Evolutionary conservation across 306 rosid genomes (phyloP).

Genomic region (Notholithocarpus densiflorus): DNA sequence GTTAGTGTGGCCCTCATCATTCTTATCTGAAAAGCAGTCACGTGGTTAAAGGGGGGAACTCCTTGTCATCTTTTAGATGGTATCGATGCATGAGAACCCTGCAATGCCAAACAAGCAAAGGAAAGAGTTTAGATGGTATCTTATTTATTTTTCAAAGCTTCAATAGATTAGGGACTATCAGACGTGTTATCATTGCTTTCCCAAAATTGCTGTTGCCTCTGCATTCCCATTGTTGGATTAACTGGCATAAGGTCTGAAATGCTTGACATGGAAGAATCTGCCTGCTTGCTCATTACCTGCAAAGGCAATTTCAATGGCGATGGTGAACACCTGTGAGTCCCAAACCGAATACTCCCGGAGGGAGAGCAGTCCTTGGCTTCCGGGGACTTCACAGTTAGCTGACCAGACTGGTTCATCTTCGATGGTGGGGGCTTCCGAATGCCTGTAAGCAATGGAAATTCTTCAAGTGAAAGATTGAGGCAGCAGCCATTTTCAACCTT

Average conservation of each 20-base stretch:
- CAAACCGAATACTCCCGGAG: conserved; percentile 13
- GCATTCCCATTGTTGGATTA: conserved; percentile 13
- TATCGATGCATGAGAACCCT: conserved; percentile 6
- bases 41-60: no score
- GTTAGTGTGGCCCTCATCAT: no score
- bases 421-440: conserved; percentile 1
- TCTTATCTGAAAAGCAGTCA: no score
- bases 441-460: conserved; percentile 41
- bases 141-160: conserved; percentile 16
- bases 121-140: neutral
- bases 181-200: conserved; percentile 15
- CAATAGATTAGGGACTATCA: conserved; percentile 11
- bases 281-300: conserved; percentile 19
- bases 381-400: neutral
- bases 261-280: conserved; percentile 21
- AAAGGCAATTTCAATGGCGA: conserved; percentile 4
- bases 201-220: conserved; percentile 9
- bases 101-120: conserved; percentile 16
- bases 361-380: conserved; percentile 8
- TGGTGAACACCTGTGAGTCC: conserved; percentile 12
- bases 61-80: conserved; percentile 1
- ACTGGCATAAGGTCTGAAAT: conserved; percentile 2
- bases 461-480: neutral
- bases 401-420: conserved; percentile 9
- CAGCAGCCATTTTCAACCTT: neutral